Conservation (phyloP, 2,329 filamentous ascomycete genomes). For the Pyricularia sp. region DNA sequence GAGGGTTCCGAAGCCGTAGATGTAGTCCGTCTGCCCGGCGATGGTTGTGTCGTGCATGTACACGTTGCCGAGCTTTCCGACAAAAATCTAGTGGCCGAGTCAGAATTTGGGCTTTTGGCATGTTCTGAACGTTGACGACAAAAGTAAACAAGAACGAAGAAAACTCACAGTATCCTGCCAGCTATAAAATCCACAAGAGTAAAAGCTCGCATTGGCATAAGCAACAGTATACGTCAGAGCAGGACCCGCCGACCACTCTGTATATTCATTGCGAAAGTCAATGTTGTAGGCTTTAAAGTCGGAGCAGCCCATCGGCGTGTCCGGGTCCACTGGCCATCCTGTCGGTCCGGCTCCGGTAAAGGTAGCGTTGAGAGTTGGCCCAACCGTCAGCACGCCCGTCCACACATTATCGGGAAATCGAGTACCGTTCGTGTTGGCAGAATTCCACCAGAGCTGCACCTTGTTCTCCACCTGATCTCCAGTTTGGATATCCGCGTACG, state of each 20-base stretch:
- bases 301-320: neutral
- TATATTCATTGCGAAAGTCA: neutral
- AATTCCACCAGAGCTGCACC: neutral
- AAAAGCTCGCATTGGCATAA: constrained; percentile 54
- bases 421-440: neutral
- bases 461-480: neutral
- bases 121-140: neutral
- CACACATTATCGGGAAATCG: neutral
- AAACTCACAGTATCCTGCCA: constrained; percentile 51
- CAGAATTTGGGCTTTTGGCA: neutral
- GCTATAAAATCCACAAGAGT: constrained; percentile 51
- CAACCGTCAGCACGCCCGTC: neutral
- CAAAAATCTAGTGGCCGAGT: constrained; percentile 34
- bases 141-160: too few species aligned
- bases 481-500: neutral
- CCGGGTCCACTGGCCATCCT: neutral
- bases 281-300: neutral
- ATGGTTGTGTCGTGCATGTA: constrained; percentile 50
- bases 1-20: constrained; percentile 43
- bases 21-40: constrained; percentile 53
- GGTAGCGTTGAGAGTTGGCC: neutral
- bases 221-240: neutral
- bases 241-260: neutral
- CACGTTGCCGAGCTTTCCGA: constrained; percentile 53
- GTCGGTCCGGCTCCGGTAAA: neutral